Base-by-base conservation (phyloP, 208 protist species). In the Kentomonas sorsogonicus region DNA sequence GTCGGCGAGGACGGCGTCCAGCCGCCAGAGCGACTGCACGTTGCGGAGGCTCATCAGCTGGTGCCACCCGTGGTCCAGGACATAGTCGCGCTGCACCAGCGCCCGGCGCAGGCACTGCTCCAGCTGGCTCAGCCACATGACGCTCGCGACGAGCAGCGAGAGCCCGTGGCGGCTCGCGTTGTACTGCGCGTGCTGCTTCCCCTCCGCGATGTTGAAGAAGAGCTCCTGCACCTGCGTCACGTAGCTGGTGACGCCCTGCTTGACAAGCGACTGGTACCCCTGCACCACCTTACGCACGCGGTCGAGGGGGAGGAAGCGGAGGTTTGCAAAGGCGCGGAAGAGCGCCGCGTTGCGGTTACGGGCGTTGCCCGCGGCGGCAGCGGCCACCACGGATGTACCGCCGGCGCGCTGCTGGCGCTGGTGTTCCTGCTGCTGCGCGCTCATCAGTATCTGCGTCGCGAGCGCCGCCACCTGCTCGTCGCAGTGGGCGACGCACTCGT, bases 1-100 rank as follows among this genome's bases (percentile, higher is more conserved):
- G 18, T 86, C 73, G 4, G 87, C 85, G 11, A 96, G 60, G 10
- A 36, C 27, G 38, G 71, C 67, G 55, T 93, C 81, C n/a, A 93
- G 74, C 16, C 73, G 70, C 85, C 86, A 94, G 38, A 72, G 68
- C 47, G 85, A 66, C 63, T 92, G 77, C 26, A 92, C 74, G 40
- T 81, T 90, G 41, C 84, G 85, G n/a, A 95, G 75, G 51, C 68
- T 68, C n/a, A 95, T 62, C 54, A 95, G 66, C 40, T 85, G 81
- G 50, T 93, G 85, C 86, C 89, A 95, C 33, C 89, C 89, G 41
- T 74, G 60, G 55, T 95, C 84, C 31, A 66, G 72, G 10, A 91
- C 74, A 50, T 75, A 86, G 67, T 95, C 84, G 33, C 74, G 74
- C 25, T 66, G 70, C 33, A 81, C 68, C 41, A 86, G 56, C 57